These are phyloP conservation scores for Durio zibethinus DNA, from an alignment of 345 rosid genomes.

Conservation along the genomic window DNA sequence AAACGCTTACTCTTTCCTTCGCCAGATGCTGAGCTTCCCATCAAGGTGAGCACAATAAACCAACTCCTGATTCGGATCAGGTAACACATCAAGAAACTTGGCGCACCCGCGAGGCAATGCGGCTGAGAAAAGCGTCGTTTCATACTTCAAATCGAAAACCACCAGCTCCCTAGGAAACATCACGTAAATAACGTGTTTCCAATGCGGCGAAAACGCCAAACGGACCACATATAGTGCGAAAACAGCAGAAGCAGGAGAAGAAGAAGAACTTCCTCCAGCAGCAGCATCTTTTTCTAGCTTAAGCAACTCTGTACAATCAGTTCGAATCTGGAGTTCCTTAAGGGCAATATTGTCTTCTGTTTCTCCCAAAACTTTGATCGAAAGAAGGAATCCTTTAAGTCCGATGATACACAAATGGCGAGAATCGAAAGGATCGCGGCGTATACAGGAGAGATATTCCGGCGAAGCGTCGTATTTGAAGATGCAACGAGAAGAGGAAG, in stretches of 20 bases:
- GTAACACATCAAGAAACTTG: constrained; percentile 82
- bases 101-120: constrained; percentile 85
- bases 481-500: constrained; percentile 42
- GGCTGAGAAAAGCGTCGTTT: constrained; percentile 49
- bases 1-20: constrained; percentile 70
- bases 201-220: constrained; percentile 73
- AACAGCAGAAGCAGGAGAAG: constrained; percentile 70
- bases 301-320: constrained; percentile 58
- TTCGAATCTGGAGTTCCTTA: constrained; percentile 56
- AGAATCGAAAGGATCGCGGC: constrained; percentile 84
- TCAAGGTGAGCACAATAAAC: constrained; percentile 87
- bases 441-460: constrained; percentile 73
- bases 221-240: constrained; percentile 65
- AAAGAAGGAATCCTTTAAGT: constrained; percentile 68
- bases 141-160: constrained; percentile 83
- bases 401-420: constrained; percentile 81
- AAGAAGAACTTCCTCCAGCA: constrained; percentile 30
- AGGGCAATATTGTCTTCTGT: constrained; percentile 57
- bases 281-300: constrained; percentile 63
- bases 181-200: constrained; percentile 69
- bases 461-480: constrained; percentile 82
- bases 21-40: constrained; percentile 92
- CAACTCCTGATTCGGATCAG: constrained; percentile 73
- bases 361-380: constrained; percentile 69
- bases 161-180: constrained; percentile 92